phyloP scores from a whole-genome alignment of 1,139 yeast genomes.

The Kodamaea alishanica region DNA sequence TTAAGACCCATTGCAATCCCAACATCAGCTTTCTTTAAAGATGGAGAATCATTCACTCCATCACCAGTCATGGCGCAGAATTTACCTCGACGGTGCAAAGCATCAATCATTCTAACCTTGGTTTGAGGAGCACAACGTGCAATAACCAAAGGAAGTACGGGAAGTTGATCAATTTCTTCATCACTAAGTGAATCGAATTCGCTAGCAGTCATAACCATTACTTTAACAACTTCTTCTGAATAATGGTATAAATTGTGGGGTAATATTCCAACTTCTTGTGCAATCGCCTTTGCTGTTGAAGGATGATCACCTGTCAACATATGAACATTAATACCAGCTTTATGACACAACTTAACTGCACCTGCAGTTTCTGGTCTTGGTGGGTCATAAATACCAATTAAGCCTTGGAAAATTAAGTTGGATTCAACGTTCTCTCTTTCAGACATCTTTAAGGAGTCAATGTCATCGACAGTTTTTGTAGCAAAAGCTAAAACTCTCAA shows the following conservation, averaged over 20 bases:
- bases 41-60: constrained; percentile 39
- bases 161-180: constrained; percentile 29
- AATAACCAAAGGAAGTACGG: constrained; percentile 36
- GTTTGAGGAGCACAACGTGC: constrained; percentile 57
- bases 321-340: constrained; percentile 52
- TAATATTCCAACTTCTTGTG: constrained; percentile 49
- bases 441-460: constrained; percentile 11
- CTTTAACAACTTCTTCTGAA: constrained; percentile 31
- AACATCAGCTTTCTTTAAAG: constrained; percentile 37
- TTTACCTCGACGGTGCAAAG: constrained; percentile 45
- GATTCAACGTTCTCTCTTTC: constrained; percentile 30
- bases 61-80: constrained; percentile 40
- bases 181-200: constrained; percentile 39
- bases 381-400: constrained; percentile 53
- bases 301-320: constrained; percentile 57
- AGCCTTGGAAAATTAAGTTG: constrained; percentile 41
- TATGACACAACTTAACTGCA: constrained; percentile 43
- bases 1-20: constrained; percentile 44
- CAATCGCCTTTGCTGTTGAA: constrained; percentile 51
- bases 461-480: constrained; percentile 15
- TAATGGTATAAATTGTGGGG: constrained; percentile 39
- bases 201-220: constrained; percentile 44
- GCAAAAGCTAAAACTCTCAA: constrained; percentile 48
- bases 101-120: constrained; percentile 48
- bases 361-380: constrained; percentile 50